Evolutionary conservation across 768 basidiomycete genomes (phyloP), one percentile per base, ranked within the genome.

Genomic region (Russula abietina): DNA sequence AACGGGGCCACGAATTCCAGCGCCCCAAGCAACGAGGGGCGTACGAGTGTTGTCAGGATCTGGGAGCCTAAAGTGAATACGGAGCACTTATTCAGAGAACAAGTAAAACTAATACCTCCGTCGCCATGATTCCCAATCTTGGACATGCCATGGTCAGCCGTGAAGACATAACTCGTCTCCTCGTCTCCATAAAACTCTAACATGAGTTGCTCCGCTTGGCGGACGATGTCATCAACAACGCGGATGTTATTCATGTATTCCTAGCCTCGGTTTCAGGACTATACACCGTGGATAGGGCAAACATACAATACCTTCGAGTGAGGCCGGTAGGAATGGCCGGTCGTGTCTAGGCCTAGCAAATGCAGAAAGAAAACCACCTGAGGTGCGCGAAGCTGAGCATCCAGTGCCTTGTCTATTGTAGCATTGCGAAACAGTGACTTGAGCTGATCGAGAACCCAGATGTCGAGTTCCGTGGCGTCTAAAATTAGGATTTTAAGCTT

Each of bases 61-160:
- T 91, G 61, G n/a, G 32, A 46, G 48, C 33, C 30, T n/a, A 26
- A 53, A 39, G 62, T 58, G 51, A 28, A 54, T 24, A 54, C 45
- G 19, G 49, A 53, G 55, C 58, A 32, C 10, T 41, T 49, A 39
- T 52, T 30, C 19, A 24, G 50, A 32, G 22, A n/a, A 48, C 55
- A 54, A 9, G 53, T 49, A 62, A 53, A 67, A 68, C 57, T 71
- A 77, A 70, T 69, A 88, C 89, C 85, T 41, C 92, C 92, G 64
- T 94, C 92, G 4, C 92, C 92, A 62, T 94, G 92, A 69, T 93
- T 93, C 14, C 92, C 92, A 58, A 91, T 87, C 36, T 78, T 81
- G 4, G 88, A 89, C 92, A 94, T 94, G 10, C 92, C 92, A 70
- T 94, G 92, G 71, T 94, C 92, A 0, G 92, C 89, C 2, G 89